Percentiles rank a stretch among this genome's conserved stretches.
Evolutionary conservation across 306 rosid species (phyloP).

Genomic region (Lotus japonicus): DNA sequence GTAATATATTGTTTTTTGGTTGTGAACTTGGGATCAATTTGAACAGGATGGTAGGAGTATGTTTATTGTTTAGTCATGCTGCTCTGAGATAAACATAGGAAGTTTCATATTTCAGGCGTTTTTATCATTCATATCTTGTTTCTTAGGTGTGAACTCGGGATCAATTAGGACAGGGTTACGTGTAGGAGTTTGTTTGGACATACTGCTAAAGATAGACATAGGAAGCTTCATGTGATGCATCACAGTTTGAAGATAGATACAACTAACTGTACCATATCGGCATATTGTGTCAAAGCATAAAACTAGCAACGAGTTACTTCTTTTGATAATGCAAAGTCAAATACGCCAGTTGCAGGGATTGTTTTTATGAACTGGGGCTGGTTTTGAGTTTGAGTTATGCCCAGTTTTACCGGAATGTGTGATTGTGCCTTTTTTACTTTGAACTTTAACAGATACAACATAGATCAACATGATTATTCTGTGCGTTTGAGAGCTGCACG

Average conservation of each 20-base stretch:
- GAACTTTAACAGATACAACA: slow-evolving; percentile 64
- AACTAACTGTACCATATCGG: neutral
- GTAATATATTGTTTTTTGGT: neutral
- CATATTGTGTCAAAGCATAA: slow-evolving; percentile 15
- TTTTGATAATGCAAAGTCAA: slow-evolving; percentile 2
- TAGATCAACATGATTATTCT: slow-evolving; percentile 93
- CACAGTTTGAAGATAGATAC: neutral
- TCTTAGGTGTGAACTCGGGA: neutral
- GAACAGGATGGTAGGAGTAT: neutral
- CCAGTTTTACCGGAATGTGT: neutral
- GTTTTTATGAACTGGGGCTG: neutral
- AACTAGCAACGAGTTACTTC: neutral
- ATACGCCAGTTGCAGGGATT: slow-evolving; percentile 4
- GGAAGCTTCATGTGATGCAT: slow-evolving; percentile 1
- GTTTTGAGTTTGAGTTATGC: slow-evolving; percentile 4
- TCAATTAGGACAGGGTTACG: neutral
- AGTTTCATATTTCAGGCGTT: neutral
- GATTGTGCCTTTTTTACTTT: neutral
- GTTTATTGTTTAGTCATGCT: neutral
- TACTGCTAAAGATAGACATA: slow-evolving; percentile 4
- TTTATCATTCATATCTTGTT: neutral
- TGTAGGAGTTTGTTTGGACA: slow-evolving; percentile 14
- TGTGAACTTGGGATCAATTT: slow-evolving; percentile 14
- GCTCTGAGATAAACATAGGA: neutral
- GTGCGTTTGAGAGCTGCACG: slow-evolving; percentile 95